Percentiles rank a stretch among this genome's conserved stretches.
These are phyloP conservation scores for Collariella sp. DNA, from an alignment of 495 filamentous ascomycete genomes.

Conservation along the genomic window DNA sequence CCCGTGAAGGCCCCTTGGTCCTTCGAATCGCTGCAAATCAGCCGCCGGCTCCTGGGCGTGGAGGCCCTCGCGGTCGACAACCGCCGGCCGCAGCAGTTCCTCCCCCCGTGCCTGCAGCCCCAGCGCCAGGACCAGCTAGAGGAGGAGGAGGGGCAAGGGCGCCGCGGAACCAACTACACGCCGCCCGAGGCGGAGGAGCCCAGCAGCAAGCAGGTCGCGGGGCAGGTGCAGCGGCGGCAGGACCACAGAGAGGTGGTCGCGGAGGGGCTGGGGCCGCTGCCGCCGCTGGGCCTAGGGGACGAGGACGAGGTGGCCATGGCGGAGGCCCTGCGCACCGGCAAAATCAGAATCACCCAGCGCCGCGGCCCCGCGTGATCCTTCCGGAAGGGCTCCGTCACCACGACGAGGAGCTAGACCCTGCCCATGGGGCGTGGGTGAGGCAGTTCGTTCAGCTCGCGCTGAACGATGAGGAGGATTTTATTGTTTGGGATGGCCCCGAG, in stretches of 20 bases:
- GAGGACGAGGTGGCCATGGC: slow-evolving; percentile 17
- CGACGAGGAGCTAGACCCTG: slow-evolving; percentile 24
- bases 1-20: slow-evolving; percentile 47
- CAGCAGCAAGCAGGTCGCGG: slow-evolving; percentile 11
- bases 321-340: slow-evolving; percentile 20
- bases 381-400: too few relatives aligned
- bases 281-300: slow-evolving; percentile 1
- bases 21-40: slow-evolving; percentile 40
- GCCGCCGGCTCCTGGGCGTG: slow-evolving; percentile 19
- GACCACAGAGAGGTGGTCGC: slow-evolving; percentile 8
- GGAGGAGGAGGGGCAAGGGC: neutral
- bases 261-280: slow-evolving; percentile 1
- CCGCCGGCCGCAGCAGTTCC: slow-evolving; percentile 12
- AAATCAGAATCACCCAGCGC: slow-evolving; percentile 23
- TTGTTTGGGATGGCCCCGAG: slow-evolving; percentile 30
- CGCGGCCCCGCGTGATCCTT: too few relatives aligned
- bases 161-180: neutral
- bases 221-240: neutral
- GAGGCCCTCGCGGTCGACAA: slow-evolving; percentile 21
- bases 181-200: slow-evolving; percentile 3
- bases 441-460: slow-evolving; percentile 47
- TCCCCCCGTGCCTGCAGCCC: neutral
- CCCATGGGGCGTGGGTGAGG: slow-evolving; percentile 42
- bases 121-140: neutral
- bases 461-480: slow-evolving; percentile 44